A percentile compares a stretch with the other conserved stretches of the same genome.
phyloP scores from a whole-genome alignment of 2,329 filamentous ascomycete species.

The Ascochyta koolunga region DNA sequence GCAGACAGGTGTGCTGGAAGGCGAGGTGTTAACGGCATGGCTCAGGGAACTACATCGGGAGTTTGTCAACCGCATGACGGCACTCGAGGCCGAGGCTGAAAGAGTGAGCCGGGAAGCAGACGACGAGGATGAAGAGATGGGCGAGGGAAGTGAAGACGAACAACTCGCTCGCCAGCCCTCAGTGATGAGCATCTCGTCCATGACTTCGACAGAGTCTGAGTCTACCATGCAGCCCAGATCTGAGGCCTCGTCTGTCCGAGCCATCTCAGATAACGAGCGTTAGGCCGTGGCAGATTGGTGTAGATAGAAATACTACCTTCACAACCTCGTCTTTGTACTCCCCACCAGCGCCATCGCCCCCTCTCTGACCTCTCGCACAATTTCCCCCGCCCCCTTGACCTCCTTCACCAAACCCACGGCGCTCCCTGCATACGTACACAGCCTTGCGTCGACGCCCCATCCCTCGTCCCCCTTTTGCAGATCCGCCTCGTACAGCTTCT shows the following conservation, averaged over 20 bases:
- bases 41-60: conserved; percentile 73
- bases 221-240: conserved; percentile 22
- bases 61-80: conserved; percentile 74
- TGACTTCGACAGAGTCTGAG: conserved; percentile 22
- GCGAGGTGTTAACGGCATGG: conserved; percentile 67
- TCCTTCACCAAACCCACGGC: conserved; percentile 64
- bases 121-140: conserved; percentile 26
- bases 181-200: conserved; percentile 30
- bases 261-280: conserved; percentile 35
- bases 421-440: conserved; percentile 68
- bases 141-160: conserved; percentile 13
- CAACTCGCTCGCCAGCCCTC: conserved; percentile 28
- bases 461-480: conserved; percentile 57
- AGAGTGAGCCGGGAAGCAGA: conserved; percentile 18
- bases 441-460: conserved; percentile 58
- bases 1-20: conserved; percentile 67
- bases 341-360: conserved; percentile 45
- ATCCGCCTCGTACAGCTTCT: conserved; percentile 55
- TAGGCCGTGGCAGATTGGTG: not conserved
- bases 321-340: not conserved
- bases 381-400: conserved; percentile 57
- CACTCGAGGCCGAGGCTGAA: conserved; percentile 60
- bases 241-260: conserved; percentile 29
- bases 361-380: conserved; percentile 57
- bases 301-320: not conserved